Evolutionary conservation across 306 rosid species (phyloP).

Genomic region (Gleditsia sinensis): DNA sequence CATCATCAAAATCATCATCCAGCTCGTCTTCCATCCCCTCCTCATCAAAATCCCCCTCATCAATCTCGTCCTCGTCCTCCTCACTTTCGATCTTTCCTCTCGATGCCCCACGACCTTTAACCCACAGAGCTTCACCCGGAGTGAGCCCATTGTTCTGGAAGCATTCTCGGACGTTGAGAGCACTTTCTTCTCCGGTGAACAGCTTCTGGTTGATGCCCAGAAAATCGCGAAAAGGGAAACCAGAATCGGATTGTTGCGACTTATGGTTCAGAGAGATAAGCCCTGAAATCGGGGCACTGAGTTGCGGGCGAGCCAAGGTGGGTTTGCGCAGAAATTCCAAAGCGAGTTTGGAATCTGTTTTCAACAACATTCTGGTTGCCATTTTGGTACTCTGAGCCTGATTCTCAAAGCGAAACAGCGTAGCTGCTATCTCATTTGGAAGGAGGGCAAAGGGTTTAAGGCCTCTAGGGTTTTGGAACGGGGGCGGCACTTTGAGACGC

Average conservation of each 20-base stretch:
- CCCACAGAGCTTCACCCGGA: neutral
- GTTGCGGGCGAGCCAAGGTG: neutral
- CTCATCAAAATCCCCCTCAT: neutral
- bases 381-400: neutral
- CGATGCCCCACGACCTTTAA: neutral
- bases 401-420: neutral
- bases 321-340: constrained; percentile 13
- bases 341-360: neutral
- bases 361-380: constrained; percentile 20
- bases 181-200: neutral
- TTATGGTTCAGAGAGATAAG: neutral
- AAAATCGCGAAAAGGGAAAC: neutral
- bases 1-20: neutral
- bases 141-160: no score
- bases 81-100: neutral
- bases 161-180: neutral
- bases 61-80: neutral
- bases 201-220: neutral
- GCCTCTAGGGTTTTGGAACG: constrained; percentile 31
- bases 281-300: neutral
- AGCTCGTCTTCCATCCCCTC: neutral
- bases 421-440: neutral
- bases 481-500: no score
- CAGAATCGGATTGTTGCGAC: neutral
- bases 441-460: neutral